Evolutionary conservation across 371 early-diverging fungal genomes (phyloP).

Genomic region (Cladochytrium tenue): DNA sequence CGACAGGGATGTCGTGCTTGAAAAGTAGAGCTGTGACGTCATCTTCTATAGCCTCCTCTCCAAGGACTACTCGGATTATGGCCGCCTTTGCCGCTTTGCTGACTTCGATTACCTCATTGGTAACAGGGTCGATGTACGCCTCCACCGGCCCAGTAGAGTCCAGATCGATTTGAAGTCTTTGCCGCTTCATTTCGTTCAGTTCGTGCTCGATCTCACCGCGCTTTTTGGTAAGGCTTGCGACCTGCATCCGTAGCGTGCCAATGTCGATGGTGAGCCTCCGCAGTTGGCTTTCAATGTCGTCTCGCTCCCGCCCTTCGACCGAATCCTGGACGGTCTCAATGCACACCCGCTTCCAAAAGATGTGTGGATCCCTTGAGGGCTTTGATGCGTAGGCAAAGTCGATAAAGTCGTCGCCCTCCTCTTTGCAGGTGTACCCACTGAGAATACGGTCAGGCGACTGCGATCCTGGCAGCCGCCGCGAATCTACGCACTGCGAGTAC

Average conservation of each 20-base stretch:
- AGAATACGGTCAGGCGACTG: background rate
- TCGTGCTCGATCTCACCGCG: constrained; percentile 36
- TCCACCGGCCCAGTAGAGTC: constrained; percentile 21
- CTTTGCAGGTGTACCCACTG: constrained; percentile 25
- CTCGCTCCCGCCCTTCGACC: constrained; percentile 35
- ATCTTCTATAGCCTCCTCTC: constrained; percentile 28
- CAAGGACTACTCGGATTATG: constrained; percentile 38
- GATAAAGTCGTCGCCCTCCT: constrained; percentile 34
- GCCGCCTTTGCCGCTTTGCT: constrained; percentile 31
- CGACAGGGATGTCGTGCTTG: constrained; percentile 47
- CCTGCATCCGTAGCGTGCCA: constrained; percentile 14
- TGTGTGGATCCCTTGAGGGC: constrained; percentile 15
- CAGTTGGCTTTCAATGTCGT: constrained; percentile 34
- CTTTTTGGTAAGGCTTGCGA: constrained; percentile 31
- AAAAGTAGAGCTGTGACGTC: constrained; percentile 31
- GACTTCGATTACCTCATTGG: constrained; percentile 37
- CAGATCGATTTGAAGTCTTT: constrained; percentile 31
- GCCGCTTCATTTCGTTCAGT: constrained; percentile 22
- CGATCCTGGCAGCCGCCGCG: too few species aligned
- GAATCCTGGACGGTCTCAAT: constrained; percentile 43
- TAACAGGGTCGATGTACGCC: constrained; percentile 35
- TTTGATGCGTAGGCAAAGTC: constrained; percentile 35
- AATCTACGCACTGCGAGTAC: constrained; percentile 15
- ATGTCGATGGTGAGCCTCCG: constrained; percentile 25
- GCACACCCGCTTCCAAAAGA: constrained; percentile 41